Percentiles rank a stretch among this genome's conserved stretches.
Conservation (phyloP, 768 basidiomycete genomes). For the Podaxis rugospora region DNA sequence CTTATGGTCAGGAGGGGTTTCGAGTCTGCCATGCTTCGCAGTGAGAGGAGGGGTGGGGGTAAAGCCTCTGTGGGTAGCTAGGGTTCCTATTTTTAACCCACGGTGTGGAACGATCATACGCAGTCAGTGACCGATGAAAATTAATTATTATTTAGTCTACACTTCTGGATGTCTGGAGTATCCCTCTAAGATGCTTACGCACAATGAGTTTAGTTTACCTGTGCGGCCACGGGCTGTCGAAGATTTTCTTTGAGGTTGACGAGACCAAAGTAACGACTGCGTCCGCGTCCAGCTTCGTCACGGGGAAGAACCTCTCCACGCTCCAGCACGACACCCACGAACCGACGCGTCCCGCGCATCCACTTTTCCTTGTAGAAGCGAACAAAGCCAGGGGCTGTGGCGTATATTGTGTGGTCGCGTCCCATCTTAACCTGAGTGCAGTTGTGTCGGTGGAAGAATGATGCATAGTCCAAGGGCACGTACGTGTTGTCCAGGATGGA, state of each 20-base stretch:
- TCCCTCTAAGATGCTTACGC: background rate
- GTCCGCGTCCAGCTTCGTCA: constrained; percentile 65
- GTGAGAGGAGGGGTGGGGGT: background rate
- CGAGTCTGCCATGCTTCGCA: constrained; percentile 12
- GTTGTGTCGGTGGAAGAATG: constrained; percentile 6
- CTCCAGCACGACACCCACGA: constrained; percentile 78
- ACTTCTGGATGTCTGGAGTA: background rate
- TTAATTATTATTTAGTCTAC: constrained; percentile 10
- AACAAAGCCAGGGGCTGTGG: constrained; percentile 85
- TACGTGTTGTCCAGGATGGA: constrained; percentile 94
- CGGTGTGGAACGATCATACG: background rate
- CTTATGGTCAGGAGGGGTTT: constrained; percentile 22
- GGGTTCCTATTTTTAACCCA: constrained; percentile 3
- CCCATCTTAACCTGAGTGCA: constrained; percentile 78
- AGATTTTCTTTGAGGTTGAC: constrained; percentile 49
- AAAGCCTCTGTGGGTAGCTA: no score
- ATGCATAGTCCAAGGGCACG: constrained; percentile 20
- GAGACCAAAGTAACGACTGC: constrained; percentile 81
- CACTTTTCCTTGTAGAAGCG: constrained; percentile 88
- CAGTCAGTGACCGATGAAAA: background rate
- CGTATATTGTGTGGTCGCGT: constrained; percentile 92
- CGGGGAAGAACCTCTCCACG: constrained; percentile 86
- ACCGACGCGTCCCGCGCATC: constrained; percentile 69
- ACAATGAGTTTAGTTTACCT: background rate
- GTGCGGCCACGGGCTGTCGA: background rate